Conservation (phyloP, 2,329 filamentous ascomycete species). For the Botrytis deweyae region DNA sequence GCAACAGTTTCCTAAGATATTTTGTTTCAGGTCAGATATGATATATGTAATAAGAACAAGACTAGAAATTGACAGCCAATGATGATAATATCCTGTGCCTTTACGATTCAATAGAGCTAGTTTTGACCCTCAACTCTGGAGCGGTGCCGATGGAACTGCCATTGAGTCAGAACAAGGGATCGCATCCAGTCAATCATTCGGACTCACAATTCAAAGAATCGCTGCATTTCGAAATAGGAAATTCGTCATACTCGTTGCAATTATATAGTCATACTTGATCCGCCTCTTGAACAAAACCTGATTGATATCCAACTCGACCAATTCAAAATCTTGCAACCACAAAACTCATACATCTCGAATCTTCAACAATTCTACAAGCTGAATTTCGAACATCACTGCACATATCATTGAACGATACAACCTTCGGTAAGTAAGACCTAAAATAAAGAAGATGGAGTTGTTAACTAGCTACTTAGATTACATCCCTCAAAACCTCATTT, state of each 20-base stretch:
- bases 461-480: background rate
- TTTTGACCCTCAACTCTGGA: background rate
- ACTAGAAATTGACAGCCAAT: rapidly evolving
- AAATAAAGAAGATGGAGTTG: background rate
- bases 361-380: background rate
- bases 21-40: background rate
- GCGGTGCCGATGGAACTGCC: background rate
- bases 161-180: background rate
- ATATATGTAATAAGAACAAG: background rate
- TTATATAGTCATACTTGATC: background rate
- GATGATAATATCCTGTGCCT: background rate
- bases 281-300: background rate
- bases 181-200: background rate
- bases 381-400: background rate
- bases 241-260: background rate
- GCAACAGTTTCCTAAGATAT: background rate
- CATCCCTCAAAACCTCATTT: too few relatives aligned
- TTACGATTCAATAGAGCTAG: too few relatives aligned
- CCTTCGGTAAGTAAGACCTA: background rate
- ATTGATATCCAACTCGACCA: background rate
- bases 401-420: background rate
- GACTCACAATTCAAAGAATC: background rate
- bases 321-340: background rate
- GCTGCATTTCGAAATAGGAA: too few relatives aligned
- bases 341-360: background rate